A percentile compares a stretch with the other conserved stretches of the same genome.
Evolutionary conservation across 345 rosid species (phyloP).

Genomic region (Eucalyptus pauciflora): DNA sequence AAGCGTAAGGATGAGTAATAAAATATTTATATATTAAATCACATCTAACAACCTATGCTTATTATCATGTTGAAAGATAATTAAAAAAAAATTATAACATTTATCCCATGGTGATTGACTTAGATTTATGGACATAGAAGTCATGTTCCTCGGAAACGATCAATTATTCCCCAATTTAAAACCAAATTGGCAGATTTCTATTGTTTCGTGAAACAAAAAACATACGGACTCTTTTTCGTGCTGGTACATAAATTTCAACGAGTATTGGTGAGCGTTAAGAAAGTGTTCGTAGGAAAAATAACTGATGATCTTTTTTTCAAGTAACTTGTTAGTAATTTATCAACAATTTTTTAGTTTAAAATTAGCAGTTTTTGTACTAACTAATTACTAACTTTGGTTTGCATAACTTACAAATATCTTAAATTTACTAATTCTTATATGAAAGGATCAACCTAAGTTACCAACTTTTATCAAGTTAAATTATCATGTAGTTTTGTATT

Average conservation of each 20-base stretch:
- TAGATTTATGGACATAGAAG: background rate
- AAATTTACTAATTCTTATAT: background rate
- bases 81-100: background rate
- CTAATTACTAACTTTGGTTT: background rate
- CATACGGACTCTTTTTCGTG: background rate
- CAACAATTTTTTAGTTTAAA: too few species aligned
- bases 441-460: background rate
- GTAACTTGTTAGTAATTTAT: background rate
- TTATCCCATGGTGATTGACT: background rate
- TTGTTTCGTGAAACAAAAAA: background rate
- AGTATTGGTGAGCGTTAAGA: background rate
- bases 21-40: too few species aligned
- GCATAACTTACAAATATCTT: background rate
- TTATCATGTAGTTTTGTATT: background rate
- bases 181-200: background rate
- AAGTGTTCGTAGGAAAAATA: background rate
- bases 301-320: too few species aligned
- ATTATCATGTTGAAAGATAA: background rate
- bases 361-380: background rate
- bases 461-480: background rate
- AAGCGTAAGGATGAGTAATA: background rate
- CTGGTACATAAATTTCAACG: background rate
- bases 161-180: background rate
- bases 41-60: background rate
- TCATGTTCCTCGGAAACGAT: background rate